These are phyloP conservation scores for Aspergillus flavus DNA, from an alignment of 2,329 filamentous ascomycete species.

Conservation along the genomic window DNA sequence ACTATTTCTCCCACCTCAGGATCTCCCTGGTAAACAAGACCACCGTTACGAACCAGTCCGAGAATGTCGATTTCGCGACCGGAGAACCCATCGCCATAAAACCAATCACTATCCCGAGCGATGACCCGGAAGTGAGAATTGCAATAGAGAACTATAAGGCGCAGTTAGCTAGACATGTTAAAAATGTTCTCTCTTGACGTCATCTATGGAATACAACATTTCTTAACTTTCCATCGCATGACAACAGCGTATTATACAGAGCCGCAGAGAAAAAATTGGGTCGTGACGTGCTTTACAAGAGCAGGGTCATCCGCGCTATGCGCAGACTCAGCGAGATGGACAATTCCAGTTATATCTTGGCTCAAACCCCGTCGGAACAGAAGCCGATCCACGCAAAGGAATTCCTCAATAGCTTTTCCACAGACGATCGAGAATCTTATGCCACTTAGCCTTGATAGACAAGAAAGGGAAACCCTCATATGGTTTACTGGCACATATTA, in stretches of 20 bases:
- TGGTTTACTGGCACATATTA: neutral
- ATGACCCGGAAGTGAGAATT: neutral
- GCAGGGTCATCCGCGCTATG: neutral
- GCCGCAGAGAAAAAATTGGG: neutral
- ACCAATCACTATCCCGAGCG: neutral
- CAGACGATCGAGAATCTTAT: neutral
- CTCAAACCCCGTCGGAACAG: neutral
- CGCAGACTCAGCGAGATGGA: neutral
- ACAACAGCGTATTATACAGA: neutral
- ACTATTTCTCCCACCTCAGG: slow-evolving; percentile 9
- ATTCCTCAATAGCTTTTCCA: neutral
- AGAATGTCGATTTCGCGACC: neutral
- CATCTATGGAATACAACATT: neutral
- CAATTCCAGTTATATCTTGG: neutral
- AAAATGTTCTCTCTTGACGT: neutral
- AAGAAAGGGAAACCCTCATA: neutral
- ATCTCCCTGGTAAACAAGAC: neutral
- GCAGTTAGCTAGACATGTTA: neutral
- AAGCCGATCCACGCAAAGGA: neutral
- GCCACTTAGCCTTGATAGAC: neutral
- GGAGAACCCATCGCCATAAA: neutral
- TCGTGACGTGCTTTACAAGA: neutral
- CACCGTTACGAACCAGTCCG: neutral
- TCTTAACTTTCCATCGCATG: neutral
- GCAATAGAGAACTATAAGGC: neutral